A percentile compares a stretch with the other conserved stretches of the same genome.
Evolutionary conservation across 1,284 basidiomycete genomes (phyloP).

Genomic region (Lignosus rhinocerotis): DNA sequence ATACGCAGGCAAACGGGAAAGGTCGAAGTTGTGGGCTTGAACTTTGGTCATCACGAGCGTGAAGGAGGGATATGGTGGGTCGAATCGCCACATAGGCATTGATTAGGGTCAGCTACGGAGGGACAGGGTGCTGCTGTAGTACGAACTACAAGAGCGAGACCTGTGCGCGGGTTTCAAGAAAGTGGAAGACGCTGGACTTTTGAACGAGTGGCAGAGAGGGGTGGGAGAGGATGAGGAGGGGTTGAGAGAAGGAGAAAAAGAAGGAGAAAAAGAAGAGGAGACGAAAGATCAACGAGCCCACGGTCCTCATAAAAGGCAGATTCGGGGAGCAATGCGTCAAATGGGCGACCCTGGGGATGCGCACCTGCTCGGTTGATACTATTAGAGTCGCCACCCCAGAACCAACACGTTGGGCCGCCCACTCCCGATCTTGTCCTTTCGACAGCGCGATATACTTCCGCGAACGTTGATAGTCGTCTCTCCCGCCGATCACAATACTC

Average conservation of each 20-base stretch:
- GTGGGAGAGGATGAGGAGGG: neutral
- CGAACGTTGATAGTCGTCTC: neutral
- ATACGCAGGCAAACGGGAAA: conserved; percentile 25
- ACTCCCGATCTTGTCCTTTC: conserved; percentile 1
- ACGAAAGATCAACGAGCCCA: neutral
- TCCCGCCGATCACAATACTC: neutral
- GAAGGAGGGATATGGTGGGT: conserved; percentile 15
- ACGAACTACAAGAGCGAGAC: neutral
- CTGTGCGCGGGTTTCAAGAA: neutral
- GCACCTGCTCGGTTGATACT: conserved; percentile 8
- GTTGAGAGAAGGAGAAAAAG: neutral
- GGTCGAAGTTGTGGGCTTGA: conserved; percentile 6
- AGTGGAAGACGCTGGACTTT: neutral
- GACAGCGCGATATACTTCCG: conserved; percentile 1
- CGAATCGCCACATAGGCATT: conserved; percentile 4
- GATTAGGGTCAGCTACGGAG: neutral
- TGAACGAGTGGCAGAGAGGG: neutral
- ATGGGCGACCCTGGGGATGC: conserved; percentile 6
- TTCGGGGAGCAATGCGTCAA: conserved; percentile 3
- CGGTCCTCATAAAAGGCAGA: conserved; percentile 2
- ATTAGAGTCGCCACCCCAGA: neutral
- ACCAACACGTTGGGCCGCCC: neutral
- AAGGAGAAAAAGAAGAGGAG: neutral
- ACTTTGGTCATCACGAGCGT: conserved; percentile 4
- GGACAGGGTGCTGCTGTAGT: neutral